Conservation (phyloP, 2,329 filamentous ascomycete species). For the Aspergillus pseudoglaucus region DNA sequence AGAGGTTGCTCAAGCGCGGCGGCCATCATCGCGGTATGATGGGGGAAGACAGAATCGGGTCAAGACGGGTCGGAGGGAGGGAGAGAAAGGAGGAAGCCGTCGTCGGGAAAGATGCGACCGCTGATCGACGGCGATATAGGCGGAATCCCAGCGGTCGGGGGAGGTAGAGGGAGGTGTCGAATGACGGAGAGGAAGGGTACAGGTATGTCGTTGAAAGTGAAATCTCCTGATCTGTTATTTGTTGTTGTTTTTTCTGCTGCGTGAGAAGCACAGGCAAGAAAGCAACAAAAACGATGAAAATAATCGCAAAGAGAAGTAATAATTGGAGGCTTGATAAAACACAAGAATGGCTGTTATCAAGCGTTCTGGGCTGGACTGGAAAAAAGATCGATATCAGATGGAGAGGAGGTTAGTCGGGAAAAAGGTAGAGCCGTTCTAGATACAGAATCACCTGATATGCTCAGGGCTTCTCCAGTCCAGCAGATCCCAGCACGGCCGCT, state of each 20-base stretch:
- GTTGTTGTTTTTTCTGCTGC: too few species aligned
- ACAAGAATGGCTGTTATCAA: too few species aligned
- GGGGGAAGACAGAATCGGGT: not conserved
- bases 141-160: conserved; percentile 38
- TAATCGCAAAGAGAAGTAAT: too few species aligned
- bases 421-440: not conserved
- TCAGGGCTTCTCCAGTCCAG: not conserved
- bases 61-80: conserved; percentile 3
- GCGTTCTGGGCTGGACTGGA: too few species aligned
- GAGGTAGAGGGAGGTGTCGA: conserved; percentile 1
- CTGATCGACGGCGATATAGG: conserved; percentile 36
- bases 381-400: too few species aligned
- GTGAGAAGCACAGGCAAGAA: not conserved
- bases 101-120: conserved; percentile 35
- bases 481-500: not conserved
- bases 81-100: conserved; percentile 22
- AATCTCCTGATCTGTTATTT: too few species aligned
- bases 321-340: too few species aligned
- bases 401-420: too few species aligned
- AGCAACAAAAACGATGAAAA: not conserved
- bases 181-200: not conserved
- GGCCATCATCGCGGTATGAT: conserved; percentile 24
- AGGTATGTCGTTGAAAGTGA: too few species aligned
- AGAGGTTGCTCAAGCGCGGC: conserved; percentile 26
- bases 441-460: not conserved